Conservation (phyloP, 2,329 filamentous ascomycete genomes). For the Didymella arachidicola region DNA sequence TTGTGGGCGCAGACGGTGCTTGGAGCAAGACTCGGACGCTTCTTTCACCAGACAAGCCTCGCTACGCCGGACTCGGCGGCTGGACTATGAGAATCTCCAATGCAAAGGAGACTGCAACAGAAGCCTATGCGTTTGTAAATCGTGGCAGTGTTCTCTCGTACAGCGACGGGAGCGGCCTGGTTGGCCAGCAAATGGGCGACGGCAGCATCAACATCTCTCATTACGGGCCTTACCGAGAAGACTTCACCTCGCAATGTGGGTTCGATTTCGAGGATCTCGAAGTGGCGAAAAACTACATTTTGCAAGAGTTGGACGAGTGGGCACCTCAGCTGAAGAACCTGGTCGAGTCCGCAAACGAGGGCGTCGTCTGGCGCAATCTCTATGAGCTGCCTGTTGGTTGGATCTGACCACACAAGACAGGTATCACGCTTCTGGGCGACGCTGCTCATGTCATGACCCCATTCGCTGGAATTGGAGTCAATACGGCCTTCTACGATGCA, state of each 20-base stretch:
- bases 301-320: slow-evolving; percentile 43
- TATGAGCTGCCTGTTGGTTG: slow-evolving; percentile 53
- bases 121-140: slow-evolving; percentile 46
- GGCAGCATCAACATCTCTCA: slow-evolving; percentile 40
- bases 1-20: slow-evolving; percentile 57
- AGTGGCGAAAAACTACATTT: slow-evolving; percentile 27
- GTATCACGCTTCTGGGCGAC: slow-evolving; percentile 53
- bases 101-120: slow-evolving; percentile 34
- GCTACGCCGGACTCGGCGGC: slow-evolving; percentile 49
- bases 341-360: slow-evolving; percentile 34
- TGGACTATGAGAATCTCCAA: slow-evolving; percentile 43
- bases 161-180: slow-evolving; percentile 38
- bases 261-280: slow-evolving; percentile 33
- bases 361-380: slow-evolving; percentile 37
- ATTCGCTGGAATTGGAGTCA: slow-evolving; percentile 51
- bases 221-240: slow-evolving; percentile 33
- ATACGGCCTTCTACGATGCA: slow-evolving; percentile 49
- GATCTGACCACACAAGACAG: slow-evolving; percentile 46
- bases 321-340: slow-evolving; percentile 36
- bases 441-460: slow-evolving; percentile 53
- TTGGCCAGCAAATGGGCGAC: slow-evolving; percentile 47
- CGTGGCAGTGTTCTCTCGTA: slow-evolving; percentile 44
- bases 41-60: slow-evolving; percentile 43
- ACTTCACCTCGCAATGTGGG: slow-evolving; percentile 31
- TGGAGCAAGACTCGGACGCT: slow-evolving; percentile 51